A percentile compares a stretch with the other conserved stretches of the same genome.
Conservation (phyloP, 148 eudicot species). For the Chenopodium berlandieri region DNA sequence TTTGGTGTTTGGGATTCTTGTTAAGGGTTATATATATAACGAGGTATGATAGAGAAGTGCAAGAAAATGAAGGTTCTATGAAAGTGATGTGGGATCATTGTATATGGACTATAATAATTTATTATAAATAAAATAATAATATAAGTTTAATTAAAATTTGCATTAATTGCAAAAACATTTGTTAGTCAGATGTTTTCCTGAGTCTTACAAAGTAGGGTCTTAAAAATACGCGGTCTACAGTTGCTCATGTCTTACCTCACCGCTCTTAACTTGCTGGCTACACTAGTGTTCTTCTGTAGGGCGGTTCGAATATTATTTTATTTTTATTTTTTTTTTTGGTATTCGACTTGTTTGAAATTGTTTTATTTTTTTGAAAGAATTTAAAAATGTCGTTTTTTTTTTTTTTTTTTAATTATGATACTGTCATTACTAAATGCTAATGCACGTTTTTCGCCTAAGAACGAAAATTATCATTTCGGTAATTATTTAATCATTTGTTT, state of each 20-base stretch:
- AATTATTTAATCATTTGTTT: too few relatives aligned
- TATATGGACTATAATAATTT: not conserved
- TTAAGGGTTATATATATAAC: not conserved
- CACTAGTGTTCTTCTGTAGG: not conserved
- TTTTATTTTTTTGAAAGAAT: too few relatives aligned
- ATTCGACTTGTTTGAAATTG: not conserved
- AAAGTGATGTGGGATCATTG: constrained; percentile 18
- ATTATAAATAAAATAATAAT: not conserved
- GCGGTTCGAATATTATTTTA: not conserved
- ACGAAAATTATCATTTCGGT: too few relatives aligned
- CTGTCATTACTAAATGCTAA: too few relatives aligned
- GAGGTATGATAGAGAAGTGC: not conserved
- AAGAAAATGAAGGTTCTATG: constrained; percentile 12
- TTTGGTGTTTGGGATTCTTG: not conserved
- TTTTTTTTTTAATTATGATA: too few relatives aligned
- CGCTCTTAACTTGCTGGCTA: not conserved
- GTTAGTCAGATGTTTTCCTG: constrained; percentile 4
- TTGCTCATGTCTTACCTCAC: not conserved
- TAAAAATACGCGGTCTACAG: constrained; percentile 6
- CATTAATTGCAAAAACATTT: constrained; percentile 8
- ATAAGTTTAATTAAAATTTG: not conserved
- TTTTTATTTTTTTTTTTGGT: too few relatives aligned
- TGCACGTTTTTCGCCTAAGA: too few relatives aligned
- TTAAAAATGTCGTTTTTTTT: too few relatives aligned
- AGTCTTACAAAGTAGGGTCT: not conserved